phyloP scores from a whole-genome alignment of 2,329 filamentous ascomycete genomes.

The Fusarium sp. region DNA sequence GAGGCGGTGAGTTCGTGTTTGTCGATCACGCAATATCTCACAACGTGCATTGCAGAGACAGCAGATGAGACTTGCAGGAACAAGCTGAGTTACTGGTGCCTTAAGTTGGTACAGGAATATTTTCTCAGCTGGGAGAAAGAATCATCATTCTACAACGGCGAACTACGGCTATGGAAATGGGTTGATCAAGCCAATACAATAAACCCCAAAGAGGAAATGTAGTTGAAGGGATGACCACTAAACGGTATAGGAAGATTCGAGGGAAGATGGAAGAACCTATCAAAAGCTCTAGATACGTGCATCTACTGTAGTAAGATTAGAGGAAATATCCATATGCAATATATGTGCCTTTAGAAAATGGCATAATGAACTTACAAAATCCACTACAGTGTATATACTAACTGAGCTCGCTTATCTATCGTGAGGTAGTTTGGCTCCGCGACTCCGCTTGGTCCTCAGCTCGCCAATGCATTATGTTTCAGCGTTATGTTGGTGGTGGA shows the following conservation, averaged over 20 bases:
- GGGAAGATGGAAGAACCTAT: no score
- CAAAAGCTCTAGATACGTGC: no score
- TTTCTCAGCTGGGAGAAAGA: no score
- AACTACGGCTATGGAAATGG: background rate
- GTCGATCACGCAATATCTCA: conserved; percentile 7
- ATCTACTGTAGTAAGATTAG: no score
- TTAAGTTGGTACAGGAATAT: no score
- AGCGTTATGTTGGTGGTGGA: conserved; percentile 35
- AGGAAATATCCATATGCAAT: no score
- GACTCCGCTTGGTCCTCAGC: background rate
- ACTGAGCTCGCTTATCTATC: background rate
- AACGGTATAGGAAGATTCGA: no score
- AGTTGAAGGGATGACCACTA: no score
- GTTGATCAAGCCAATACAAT: no score
- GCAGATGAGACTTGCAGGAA: conserved; percentile 6
- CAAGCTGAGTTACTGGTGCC: background rate
- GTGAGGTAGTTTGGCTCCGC: background rate
- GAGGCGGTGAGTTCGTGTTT: conserved; percentile 30
- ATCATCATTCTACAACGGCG: no score
- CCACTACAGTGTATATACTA: background rate
- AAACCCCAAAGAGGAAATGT: no score
- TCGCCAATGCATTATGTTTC: conserved; percentile 43
- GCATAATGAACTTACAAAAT: background rate
- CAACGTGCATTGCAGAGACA: conserved; percentile 2
- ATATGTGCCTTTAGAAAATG: no score